A percentile compares a stretch with the other conserved stretches of the same genome.
Conservation (phyloP, 371 early-diverging fungal species). For the Zopfochytrium polystomum region DNA sequence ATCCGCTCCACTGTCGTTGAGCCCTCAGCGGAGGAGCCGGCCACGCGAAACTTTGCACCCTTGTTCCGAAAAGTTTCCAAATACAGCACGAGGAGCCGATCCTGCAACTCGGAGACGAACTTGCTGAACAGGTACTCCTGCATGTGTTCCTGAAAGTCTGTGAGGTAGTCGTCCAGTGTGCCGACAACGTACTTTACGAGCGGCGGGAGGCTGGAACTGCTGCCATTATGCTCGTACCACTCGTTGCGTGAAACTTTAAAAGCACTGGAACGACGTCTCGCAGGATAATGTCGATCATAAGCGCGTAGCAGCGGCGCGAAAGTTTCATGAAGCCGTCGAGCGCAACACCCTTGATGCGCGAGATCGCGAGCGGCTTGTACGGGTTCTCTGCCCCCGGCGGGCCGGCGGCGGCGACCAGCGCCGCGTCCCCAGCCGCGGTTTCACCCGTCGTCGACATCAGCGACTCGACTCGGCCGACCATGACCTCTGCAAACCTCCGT, state of each 20-base stretch:
- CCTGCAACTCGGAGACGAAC: slow-evolving; percentile 78
- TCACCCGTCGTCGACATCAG: no score
- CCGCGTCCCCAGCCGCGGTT: no score
- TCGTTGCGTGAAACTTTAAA: slow-evolving; percentile 65
- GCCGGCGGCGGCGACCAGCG: no score
- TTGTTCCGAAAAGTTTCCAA: slow-evolving; percentile 80
- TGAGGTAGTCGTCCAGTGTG: slow-evolving; percentile 82
- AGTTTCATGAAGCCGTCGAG: slow-evolving; percentile 85
- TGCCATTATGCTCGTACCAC: no score
- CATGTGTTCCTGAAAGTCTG: slow-evolving; percentile 77
- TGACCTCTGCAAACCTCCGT: slow-evolving; percentile 84
- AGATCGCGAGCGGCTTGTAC: slow-evolving; percentile 60
- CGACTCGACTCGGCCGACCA: slow-evolving; percentile 63
- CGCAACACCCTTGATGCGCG: slow-evolving; percentile 52
- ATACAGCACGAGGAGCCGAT: slow-evolving; percentile 74
- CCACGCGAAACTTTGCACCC: slow-evolving; percentile 65
- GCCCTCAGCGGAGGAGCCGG: no score
- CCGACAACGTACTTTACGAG: slow-evolving; percentile 77
- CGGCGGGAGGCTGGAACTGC: no score
- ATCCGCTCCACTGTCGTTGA: no score
- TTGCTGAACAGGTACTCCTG: slow-evolving; percentile 82
- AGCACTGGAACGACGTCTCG: slow-evolving; percentile 75
- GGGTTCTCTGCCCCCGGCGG: no score
- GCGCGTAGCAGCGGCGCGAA: slow-evolving; percentile 65
- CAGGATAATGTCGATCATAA: slow-evolving; percentile 79